Conservation (phyloP, 371 early-diverging fungal genomes). For the Apophysomyces elegans region DNA sequence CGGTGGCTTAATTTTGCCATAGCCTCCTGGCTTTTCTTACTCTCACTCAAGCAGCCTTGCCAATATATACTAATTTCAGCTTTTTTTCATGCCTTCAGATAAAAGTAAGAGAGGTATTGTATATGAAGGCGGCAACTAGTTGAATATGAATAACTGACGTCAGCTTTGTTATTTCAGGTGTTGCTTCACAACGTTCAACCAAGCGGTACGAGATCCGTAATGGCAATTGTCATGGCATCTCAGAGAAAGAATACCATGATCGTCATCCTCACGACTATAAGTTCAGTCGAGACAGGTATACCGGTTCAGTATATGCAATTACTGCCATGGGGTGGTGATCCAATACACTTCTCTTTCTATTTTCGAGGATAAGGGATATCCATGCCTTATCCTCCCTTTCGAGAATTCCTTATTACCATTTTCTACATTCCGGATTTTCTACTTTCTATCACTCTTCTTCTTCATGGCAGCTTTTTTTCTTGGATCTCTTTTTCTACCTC, state of each 20-base stretch:
- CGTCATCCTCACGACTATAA: background rate
- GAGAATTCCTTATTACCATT: background rate
- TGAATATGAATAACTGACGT: background rate
- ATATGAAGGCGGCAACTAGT: background rate
- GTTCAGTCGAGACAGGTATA: constrained; percentile 9
- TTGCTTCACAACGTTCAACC: background rate
- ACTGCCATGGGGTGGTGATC: constrained; percentile 12
- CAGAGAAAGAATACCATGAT: background rate
- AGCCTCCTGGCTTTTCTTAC: background rate
- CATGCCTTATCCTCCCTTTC: background rate
- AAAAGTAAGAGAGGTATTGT: constrained; percentile 3
- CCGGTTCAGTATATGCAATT: constrained; percentile 12
- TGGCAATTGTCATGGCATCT: constrained; percentile 11
- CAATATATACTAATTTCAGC: background rate
- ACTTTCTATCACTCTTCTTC: background rate
- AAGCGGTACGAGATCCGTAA: constrained; percentile 4
- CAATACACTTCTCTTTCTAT: background rate
- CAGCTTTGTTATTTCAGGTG: background rate
- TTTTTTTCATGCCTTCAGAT: constrained; percentile 4
- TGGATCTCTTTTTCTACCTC: background rate
- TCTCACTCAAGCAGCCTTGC: background rate
- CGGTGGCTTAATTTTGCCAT: no score
- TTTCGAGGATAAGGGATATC: background rate
- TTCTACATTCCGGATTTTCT: background rate
- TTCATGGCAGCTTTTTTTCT: constrained; percentile 5